Percentiles rank a stretch among this genome's conserved stretches.
phyloP scores from a whole-genome alignment of 495 filamentous ascomycete genomes.

The Evernia prunastri region DNA sequence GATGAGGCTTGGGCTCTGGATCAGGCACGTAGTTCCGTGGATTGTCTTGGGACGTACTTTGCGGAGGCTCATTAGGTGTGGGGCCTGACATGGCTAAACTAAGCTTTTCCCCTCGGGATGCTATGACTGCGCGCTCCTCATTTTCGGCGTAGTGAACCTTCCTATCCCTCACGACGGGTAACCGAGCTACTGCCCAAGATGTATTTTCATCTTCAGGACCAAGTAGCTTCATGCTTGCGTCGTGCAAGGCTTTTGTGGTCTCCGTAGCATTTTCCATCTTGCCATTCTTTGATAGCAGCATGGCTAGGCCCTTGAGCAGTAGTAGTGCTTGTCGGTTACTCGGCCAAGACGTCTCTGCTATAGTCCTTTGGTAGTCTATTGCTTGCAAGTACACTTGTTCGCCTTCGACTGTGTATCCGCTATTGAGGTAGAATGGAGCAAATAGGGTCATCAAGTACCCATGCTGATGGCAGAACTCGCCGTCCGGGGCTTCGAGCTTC shows the following conservation, averaged over 20 bases:
- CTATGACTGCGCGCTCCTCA: background rate
- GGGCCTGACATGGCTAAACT: background rate
- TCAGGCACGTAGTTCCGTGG: too few relatives aligned
- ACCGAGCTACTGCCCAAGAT: background rate
- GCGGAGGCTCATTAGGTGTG: background rate
- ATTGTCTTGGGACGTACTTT: too few relatives aligned
- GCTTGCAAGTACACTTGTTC: background rate
- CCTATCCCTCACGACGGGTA: background rate
- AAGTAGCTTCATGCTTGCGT: background rate
- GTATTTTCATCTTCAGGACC: background rate
- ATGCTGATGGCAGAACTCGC: conserved; percentile 6
- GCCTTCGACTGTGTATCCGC: background rate
- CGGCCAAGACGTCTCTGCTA: conserved; percentile 4
- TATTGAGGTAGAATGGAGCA: background rate
- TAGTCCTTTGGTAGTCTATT: background rate
- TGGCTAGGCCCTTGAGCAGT: conserved; percentile 1
- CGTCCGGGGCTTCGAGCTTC: background rate
- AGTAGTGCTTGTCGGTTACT: background rate
- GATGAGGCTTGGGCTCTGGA: too few relatives aligned
- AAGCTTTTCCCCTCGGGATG: background rate
- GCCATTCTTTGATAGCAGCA: background rate
- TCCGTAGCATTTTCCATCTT: conserved; percentile 4
- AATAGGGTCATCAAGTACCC: conserved; percentile 1
- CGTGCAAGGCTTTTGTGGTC: background rate
- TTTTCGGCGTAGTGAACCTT: background rate